A percentile compares a stretch with the other conserved stretches of the same genome.
Conservation (phyloP, 2,329 filamentous ascomycete genomes). For the Nemania bipapillata region DNA sequence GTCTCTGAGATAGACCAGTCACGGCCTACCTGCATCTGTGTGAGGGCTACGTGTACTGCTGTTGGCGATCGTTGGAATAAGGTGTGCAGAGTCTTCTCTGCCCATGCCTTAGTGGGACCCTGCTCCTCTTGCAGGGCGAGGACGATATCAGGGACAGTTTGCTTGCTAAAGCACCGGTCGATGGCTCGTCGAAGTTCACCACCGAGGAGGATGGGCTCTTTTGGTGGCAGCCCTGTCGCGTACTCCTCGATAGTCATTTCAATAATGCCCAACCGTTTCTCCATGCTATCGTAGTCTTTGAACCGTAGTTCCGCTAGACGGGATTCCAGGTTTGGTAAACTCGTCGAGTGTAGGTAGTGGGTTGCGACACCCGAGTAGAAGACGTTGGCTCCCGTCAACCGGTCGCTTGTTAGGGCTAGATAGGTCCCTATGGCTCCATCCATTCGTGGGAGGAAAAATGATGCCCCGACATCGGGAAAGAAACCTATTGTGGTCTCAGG, state of each 20-base stretch:
- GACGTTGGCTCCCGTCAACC: constrained; percentile 81
- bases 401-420: constrained; percentile 88
- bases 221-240: constrained; percentile 82
- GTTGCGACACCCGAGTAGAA: constrained; percentile 94
- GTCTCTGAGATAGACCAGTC: constrained; percentile 84
- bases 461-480: constrained; percentile 97
- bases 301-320: constrained; percentile 91
- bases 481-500: constrained; percentile 98
- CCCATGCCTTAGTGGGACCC: constrained; percentile 75
- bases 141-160: constrained; percentile 76
- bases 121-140: constrained; percentile 65
- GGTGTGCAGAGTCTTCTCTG: constrained; percentile 77
- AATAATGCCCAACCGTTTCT: constrained; percentile 75
- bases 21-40: constrained; percentile 80
- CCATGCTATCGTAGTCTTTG: constrained; percentile 74
- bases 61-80: constrained; percentile 85
- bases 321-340: constrained; percentile 80
- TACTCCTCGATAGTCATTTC: constrained; percentile 93
- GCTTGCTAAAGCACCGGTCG: constrained; percentile 80
- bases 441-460: constrained; percentile 93
- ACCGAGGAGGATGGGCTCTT: constrained; percentile 72
- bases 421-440: constrained; percentile 89
- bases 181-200: constrained; percentile 81
- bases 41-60: constrained; percentile 82
- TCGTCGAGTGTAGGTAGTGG: constrained; percentile 93